Evolutionary conservation across 768 basidiomycete species (phyloP), one percentile per base, ranked within the genome.

Genomic region (Amanita fuliginea): DNA sequence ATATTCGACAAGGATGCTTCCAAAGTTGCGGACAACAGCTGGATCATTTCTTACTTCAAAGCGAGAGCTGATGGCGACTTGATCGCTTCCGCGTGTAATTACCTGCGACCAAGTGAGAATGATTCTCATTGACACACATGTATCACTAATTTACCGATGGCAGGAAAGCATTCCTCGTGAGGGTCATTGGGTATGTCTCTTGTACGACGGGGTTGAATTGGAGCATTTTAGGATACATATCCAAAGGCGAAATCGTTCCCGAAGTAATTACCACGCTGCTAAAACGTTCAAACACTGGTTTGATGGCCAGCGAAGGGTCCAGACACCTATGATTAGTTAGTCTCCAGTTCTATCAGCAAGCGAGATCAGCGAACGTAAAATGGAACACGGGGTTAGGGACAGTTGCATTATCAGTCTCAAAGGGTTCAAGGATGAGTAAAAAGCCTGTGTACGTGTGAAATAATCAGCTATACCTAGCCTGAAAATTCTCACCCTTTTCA

Each of bases 151-250:
- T 51, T 47, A 92, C 95, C 67, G 98, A 68, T 11, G 96, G 96
- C 55, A 99, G 66, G 68, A 99, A 99, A 26, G 94, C 92, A 60
- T 97, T 95, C 54, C 96, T 78, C 10, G 91, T 88, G 39, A 99
- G 74, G 16, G 96, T 94, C 96, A 99, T 99, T 1, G 95, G 80
- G 67, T 99, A 99, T 1, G 88, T 90, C 65, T 97, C 94, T 68
- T 93, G 88, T 5, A 97, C 88, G 16, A 95, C 93, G 2, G 96
- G 94, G 14, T 89, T 90, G 65, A 99, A 99, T 56, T 93, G 91
- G 26, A 99, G 74, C 89, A 99, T 99, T 68, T 98, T 99, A 10
- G 96, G 96, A 64, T 99, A 99, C 96, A 99, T 99, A 67, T 99
- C 96, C 51, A 99, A 67, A 2, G 96, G 96, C 1, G 94, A 97